Percentiles rank a stretch among this genome's conserved stretches.
phyloP scores from a whole-genome alignment of 2,329 filamentous ascomycete genomes.

The Alternaria dauci region DNA sequence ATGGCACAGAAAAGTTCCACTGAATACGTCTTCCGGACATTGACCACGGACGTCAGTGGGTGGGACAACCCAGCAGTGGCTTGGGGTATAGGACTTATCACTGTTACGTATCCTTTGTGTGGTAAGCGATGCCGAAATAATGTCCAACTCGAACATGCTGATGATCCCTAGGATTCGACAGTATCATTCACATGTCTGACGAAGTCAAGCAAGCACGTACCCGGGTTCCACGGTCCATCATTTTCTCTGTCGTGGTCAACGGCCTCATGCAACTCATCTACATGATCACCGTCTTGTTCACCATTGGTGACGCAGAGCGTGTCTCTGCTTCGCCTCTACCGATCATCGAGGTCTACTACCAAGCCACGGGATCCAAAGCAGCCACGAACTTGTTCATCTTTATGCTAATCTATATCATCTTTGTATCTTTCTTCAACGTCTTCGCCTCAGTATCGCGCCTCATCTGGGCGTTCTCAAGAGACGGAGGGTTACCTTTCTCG shows the following conservation, averaged over 20 bases:
- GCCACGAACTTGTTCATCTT: constrained; percentile 55
- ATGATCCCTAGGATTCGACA: constrained; percentile 53
- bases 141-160: background rate
- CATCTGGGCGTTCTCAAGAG: constrained; percentile 57
- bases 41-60: constrained; percentile 53
- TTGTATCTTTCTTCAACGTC: constrained; percentile 49
- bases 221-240: constrained; percentile 48
- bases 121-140: background rate
- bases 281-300: constrained; percentile 55
- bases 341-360: constrained; percentile 60
- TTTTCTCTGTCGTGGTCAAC: constrained; percentile 56
- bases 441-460: constrained; percentile 57
- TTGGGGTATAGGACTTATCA: constrained; percentile 50
- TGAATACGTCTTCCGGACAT: constrained; percentile 56
- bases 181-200: constrained; percentile 54
- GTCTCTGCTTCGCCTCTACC: constrained; percentile 41
- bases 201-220: constrained; percentile 34
- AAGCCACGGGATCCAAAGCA: constrained; percentile 33
- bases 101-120: constrained; percentile 31
- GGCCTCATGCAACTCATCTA: constrained; percentile 53
- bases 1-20: constrained; percentile 51
- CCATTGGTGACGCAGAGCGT: constrained; percentile 55
- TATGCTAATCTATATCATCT: constrained; percentile 45
- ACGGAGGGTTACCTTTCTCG: constrained; percentile 49
- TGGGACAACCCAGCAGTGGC: constrained; percentile 57